Base-by-base conservation (phyloP, 495 filamentous ascomycete genomes). In the Daldinia grandis region DNA sequence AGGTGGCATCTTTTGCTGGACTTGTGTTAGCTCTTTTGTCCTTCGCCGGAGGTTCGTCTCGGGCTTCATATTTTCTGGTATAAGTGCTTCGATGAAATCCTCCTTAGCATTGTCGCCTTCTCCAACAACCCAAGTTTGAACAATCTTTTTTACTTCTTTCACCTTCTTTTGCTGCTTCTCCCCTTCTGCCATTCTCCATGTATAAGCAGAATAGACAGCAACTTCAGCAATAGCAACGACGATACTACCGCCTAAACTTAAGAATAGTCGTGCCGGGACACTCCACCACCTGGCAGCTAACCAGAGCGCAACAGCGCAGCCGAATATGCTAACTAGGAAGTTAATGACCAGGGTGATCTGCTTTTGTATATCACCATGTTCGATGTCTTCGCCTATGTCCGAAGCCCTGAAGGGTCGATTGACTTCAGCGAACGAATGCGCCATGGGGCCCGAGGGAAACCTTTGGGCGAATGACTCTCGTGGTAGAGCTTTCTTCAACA, bases 151-250 rank as follows among this genome's bases (percentile, higher is more conserved):
- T 61, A 85, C 79, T 80, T 97, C 93, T 62, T 83, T 87, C 57
- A 87, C 76, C 42, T 80, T 85, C 78, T 83, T 87, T 70, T 92
- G 90, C 62, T 83, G 86, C 44, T 80, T 83, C 71, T 91, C 90
- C 0, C 93, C 92, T 74, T 92, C 83, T 28, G 88, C 86, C 28
- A 97, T 80, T 74, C 93, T 89, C 80, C 89, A 85, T 44, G 97
- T 78, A 80, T 97, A 99, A 6, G 93, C 92, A 10, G 86, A 88
- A 78, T 98, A 98, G 38, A 98, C 88, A 24, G 90, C 89, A 9
- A 95, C 90, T 78, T 99, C 95, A 4, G 93, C 94, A 50, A 96
- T 82, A 3, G 90, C 94, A 24, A 98, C 92, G 19, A 92, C 66
- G 3, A 87, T 76, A 60, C 88, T 90, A 3, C 90, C 89, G 8